Base-by-base conservation (phyloP, 768 basidiomycete genomes). In the Termitomyces sp. region DNA sequence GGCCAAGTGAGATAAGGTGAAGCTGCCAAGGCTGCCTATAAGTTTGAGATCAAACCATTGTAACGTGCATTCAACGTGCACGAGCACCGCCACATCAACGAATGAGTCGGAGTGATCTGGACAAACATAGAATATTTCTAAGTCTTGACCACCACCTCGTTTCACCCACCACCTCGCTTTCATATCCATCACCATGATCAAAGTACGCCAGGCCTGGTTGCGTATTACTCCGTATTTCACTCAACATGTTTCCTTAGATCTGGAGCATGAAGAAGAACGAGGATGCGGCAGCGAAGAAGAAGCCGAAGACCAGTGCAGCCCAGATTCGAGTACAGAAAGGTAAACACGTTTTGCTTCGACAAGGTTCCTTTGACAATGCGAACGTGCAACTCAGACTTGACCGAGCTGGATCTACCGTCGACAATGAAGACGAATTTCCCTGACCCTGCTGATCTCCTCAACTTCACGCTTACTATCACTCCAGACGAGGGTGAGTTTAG, bases 251-350 rank as follows among this genome's bases (percentile, higher is more conserved):
- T 60, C 15, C 48, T 44, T 63, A 99, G 97, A 98, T 99, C 70
- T 98, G 97, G 91, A 93, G 89, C 67, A 94, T 99, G 91, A 98
- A 98, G 88, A 98, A 98, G 89, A 92, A 90, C 70, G 94, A 98
- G 81, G 94, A 98, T 71, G 92, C 92, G 59, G 94, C 95, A 58
- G 89, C 93, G 7, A 98, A 94, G 91, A 96, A 88, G 87, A 93
- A 91, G 83, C 97, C 97, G 48, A 98, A 96, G 86, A 97, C 94
- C 49, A 94, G 92, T 70, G 96, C 97, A 16, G 97, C 97, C 33
- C 96, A 98, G 77, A 92, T 99, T 74, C 86, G 97, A 60, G 96
- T 99, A n/a, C 97, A 99, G 83, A 99, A 98, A 83, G 97, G 97
- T 94, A 63, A 60, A 79, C 66, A 28, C 20, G 22, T 56, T 42